Percentiles rank a stretch among this genome's conserved stretches.
Evolutionary conservation across 1,284 basidiomycete genomes (phyloP).

Genomic region (Pulveroboletus sp.): DNA sequence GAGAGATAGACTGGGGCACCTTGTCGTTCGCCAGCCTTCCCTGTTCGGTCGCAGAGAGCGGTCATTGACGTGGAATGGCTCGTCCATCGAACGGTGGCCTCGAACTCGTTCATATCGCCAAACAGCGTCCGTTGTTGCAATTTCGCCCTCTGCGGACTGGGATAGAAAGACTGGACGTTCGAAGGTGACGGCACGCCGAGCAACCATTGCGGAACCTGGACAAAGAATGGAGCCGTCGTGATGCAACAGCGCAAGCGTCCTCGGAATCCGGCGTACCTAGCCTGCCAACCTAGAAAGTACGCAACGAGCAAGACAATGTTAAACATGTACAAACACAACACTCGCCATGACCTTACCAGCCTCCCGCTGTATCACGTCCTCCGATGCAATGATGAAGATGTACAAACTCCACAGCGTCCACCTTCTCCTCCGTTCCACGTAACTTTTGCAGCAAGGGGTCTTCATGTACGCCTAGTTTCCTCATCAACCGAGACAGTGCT

Average conservation of each 20-base stretch:
- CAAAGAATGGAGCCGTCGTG: constrained; percentile 7
- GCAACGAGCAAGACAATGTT: neutral
- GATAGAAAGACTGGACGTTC: constrained; percentile 8
- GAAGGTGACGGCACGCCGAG: constrained; percentile 24
- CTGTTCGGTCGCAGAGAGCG: neutral
- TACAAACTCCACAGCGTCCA: constrained; percentile 60
- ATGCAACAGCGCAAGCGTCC: neutral
- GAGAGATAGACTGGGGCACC: neutral
- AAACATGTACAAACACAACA: too few relatives aligned
- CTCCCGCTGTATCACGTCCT: neutral
- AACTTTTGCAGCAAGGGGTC: constrained; percentile 60
- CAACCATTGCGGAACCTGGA: constrained; percentile 29
- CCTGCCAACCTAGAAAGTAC: neutral
- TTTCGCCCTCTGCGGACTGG: constrained; percentile 3
- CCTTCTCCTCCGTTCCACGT: constrained; percentile 70
- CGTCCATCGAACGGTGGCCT: neutral
- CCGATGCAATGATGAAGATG: constrained; percentile 45
- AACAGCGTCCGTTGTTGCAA: neutral
- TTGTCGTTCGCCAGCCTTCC: constrained; percentile 6
- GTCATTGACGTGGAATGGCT: neutral
- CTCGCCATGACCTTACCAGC: constrained; percentile 10
- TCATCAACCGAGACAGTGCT: neutral
- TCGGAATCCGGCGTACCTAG: too few relatives aligned
- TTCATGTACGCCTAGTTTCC: constrained; percentile 55
- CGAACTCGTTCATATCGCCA: too few relatives aligned